Evolutionary conservation across 2,329 filamentous ascomycete species (phyloP), one percentile per base, ranked within the genome.

Genomic region (Cladobotryum mycophilum): DNA sequence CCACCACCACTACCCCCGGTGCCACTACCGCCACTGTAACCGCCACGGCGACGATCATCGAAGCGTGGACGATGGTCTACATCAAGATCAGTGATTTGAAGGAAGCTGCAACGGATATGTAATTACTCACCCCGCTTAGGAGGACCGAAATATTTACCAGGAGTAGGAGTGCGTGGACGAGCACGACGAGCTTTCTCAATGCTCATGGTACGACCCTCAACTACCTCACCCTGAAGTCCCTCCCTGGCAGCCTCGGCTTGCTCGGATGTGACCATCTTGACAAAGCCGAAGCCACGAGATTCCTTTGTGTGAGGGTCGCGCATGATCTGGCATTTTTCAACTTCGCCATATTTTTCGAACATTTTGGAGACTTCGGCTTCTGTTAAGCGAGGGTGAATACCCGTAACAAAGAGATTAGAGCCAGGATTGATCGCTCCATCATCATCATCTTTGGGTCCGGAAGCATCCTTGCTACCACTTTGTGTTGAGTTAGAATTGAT

Each of bases 301-400:
- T 99, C 93, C 75, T 96, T 95, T 65, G 89, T 95, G 72, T 99
- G 93, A 55, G 93, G 93, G 67, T 99, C 93, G 65, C 92, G 84
- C 93, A 99, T 99, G 75, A 99, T 99, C 71, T 96, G 95, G 76
- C 92, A 97, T 75, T 95, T 97, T 75, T 97, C 92, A 47, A 99
- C 93, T 67, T 96, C 90, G 61, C 93, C 93, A 65, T 97, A 97
- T 74, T 97, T 99, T 75, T 96, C 90, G 66, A 99, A 99, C 59
- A 99, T 85, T 69, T 90, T 90, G 49, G 88, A 87, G 55, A 99
- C 89, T 67, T 97, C 93, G 14, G 85, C 81, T 70, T 99, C 93
- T 44, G 81, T 85, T 59, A 99, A 81, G 63, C 88, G 88, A 52
- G 93, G 93, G 70, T 97, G 90, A 59, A 99, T 99, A 61, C 93